These are phyloP conservation scores for Fusarium mangiferae DNA, from an alignment of 2,329 filamentous ascomycete species.

Conservation along the genomic window DNA sequence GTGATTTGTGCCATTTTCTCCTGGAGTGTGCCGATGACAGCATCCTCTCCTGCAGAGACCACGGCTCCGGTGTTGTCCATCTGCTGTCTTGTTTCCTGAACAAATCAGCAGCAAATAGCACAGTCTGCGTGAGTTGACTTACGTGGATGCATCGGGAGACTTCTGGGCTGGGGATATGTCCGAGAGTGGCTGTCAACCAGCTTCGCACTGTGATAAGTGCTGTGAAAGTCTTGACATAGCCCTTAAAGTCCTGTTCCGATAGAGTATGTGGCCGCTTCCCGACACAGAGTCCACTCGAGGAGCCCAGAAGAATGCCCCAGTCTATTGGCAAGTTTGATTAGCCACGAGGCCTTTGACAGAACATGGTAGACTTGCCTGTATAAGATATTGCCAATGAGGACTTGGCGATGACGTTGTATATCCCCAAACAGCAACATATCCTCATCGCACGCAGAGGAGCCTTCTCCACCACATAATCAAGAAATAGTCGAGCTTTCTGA, in stretches of 20 bases:
- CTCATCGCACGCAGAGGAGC: background rate
- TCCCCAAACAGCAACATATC: background rate
- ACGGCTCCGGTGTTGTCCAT: background rate
- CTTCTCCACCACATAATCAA: background rate
- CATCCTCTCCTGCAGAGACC: too few relatives aligned
- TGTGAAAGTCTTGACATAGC: background rate
- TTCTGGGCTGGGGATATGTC: background rate
- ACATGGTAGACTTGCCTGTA: too few relatives aligned
- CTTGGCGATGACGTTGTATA: background rate
- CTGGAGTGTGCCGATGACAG: too few relatives aligned
- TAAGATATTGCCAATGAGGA: background rate
- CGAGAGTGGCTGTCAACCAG: background rate
- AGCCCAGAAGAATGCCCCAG: too few relatives aligned
- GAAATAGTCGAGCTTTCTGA: background rate
- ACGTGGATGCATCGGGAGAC: background rate
- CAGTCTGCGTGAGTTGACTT: too few relatives aligned
- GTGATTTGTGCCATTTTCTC: background rate
- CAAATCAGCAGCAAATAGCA: too few relatives aligned
- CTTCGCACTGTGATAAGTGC: background rate
- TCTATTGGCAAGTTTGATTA: too few relatives aligned
- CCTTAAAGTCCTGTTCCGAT: accelerated
- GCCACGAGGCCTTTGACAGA: too few relatives aligned
- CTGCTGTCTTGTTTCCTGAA: background rate
- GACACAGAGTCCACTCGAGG: too few relatives aligned
- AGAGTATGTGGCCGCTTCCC: too few relatives aligned